Base-by-base conservation (phyloP, 768 basidiomycete genomes). In the Kwoniella sp. region DNA sequence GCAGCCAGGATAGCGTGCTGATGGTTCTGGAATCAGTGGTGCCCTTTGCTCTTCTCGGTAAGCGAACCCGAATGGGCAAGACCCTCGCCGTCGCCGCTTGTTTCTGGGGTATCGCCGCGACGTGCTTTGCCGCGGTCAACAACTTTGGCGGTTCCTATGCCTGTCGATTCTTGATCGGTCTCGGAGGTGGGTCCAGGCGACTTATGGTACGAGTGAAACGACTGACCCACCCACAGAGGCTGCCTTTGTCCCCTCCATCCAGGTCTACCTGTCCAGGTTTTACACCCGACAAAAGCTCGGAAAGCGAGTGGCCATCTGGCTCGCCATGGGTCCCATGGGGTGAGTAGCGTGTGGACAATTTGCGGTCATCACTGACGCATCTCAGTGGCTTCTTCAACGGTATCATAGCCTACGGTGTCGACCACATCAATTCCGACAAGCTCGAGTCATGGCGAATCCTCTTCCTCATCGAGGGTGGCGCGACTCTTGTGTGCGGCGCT, bases 171-270 rank as follows among this genome's bases (percentile, higher is more conserved):
- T 31, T 61, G 19, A 42, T 61, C 19, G 58, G 53, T 46, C 39
- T 41, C 19, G 39, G 39, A 7, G 36, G 36, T 37, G 80, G 79
- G 42, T 41, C 40, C 17, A 37, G 19, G 26, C 2, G n/a, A n/a
- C n/a, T n/a, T n/a, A n/a, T n/a, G n/a, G n/a, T n/a, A n/a, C n/a
- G n/a, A n/a, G n/a, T n/a, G n/a, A n/a, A n/a, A n/a, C n/a, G n/a
- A n/a, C n/a, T n/a, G n/a, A n/a, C n/a, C n/a, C n/a, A 44, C 79
- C 80, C 60, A 78, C 75, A 59, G 70, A 80, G 27, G 74, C 77
- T 42, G 80, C 80, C 62, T 70, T 80, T 12, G 79, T 78, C 19
- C 79, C 78, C 8, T 71, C 79, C 5, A 69, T 80, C 19, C 79
- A 79, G 23, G 48, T 80, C 5, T 81, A 41, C 27, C 10, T 41